Evolutionary conservation across 306 rosid species (phyloP), one percentile per base, ranked within the genome.

Genomic region (Casuarina equisetifolia): DNA sequence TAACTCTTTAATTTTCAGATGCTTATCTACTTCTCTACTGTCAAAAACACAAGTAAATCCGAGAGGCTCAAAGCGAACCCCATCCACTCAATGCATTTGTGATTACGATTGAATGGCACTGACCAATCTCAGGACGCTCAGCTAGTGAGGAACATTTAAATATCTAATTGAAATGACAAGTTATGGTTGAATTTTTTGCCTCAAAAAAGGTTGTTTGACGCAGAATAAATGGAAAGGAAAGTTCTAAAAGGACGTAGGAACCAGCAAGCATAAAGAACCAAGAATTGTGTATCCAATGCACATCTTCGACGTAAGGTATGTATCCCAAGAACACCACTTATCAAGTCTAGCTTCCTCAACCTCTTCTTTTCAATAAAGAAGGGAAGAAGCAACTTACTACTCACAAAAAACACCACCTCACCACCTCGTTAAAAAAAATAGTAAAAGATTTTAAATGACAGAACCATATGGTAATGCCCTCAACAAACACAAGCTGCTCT

Each of bases 51-150:
- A 36, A 63, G 69, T 36, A 45, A 63, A 63, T 63, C 12, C 4
- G 53, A 15, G 75, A 48, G 54, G 40, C 38, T 70, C 19, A 62
- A 75, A 50, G 58, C 71, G 73, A 66, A 66, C 59, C 55, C 80
- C 38, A 70, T 54, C 9, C 0, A 57, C 63, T 57, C 38, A 2
- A 66, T 55, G 11, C 70, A 48, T 42, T 40, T 40, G 53, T 17
- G 5, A 15, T 32, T 25, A 25, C 36, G 46, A 67, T 69, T 35
- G 59, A 50, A 50, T 32, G 71, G 68, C 76, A 59, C 59, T 39
- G 16, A 58, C 72, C 67, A 44, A 53, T 32, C 42, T 38, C 58
- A 75, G 19, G 72, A 54, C 20, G 52, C 55, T 46, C 44, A 13
- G 35, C 44, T 73, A 39, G 69, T 11, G 46, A 53, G 69, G 69